Base-by-base conservation (phyloP, 257 asterid species). In the Rauvolfia tetraphylla region DNA sequence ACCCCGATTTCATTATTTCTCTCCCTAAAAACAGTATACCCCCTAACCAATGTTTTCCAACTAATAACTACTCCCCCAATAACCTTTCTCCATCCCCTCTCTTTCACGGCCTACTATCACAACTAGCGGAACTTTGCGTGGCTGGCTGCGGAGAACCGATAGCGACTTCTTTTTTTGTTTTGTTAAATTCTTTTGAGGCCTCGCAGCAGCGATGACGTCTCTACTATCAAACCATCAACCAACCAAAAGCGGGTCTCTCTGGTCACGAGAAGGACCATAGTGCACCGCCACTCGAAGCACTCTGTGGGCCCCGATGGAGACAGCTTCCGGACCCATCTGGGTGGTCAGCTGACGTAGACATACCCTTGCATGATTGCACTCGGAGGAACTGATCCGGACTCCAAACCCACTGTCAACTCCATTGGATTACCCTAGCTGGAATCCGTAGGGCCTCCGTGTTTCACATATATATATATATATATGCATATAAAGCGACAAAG, bases 371-470 rank as follows among this genome's bases (percentile, higher is more conserved):
- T 75, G 76, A 82, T 82, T 75, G 81, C 65, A 68, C 76, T 58
- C 36, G 34, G 33, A 59, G 14, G 54, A 69, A 46, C 63, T 68
- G 48, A 39, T 38, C 41, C 89, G 95, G 92, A 88, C 34, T 80
- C 78, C 77, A 86, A 66, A 56, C 44, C 44, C 9, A 14, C 51
- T 76, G 58, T 81, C 67, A 78, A 68, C 77, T 68, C 73, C 58
- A 74, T 81, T 84, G 79, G 15, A 81, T 59, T 39, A 65, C 34
- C 34, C 53, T 27, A 25, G 65, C 51, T 79, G 54, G 62, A n/a
- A 23, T 82, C 85, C 85, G 85, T 48, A 12, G 62, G 76, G 76
- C 34, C 56, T 75, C 80, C 84, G 67, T 39, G 63, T 27, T 10
- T 51, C 76, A 82, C 69, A 83, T 85, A 87, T 85, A 80, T 41